Conservation (phyloP, 805 yeast genomes). For the Barnettozyma vustinii region DNA sequence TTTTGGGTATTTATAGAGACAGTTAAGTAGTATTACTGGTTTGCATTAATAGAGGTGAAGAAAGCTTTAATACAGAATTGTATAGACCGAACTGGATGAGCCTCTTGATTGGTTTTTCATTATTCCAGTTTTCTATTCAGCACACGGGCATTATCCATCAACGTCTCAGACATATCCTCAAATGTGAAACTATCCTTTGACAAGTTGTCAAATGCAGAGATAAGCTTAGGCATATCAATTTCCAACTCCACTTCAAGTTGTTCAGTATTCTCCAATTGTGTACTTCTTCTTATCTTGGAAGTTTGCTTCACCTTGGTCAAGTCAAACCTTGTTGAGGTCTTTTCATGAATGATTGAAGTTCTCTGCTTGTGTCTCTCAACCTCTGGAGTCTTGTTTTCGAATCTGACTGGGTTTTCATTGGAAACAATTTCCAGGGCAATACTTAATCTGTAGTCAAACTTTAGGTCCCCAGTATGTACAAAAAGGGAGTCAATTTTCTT, state of each 20-base stretch:
- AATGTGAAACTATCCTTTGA: constrained; percentile 46
- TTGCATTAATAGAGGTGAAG: neutral
- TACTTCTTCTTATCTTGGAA: constrained; percentile 22
- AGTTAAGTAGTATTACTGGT: constrained; percentile 2
- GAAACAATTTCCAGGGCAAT: constrained; percentile 75
- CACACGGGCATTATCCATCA: constrained; percentile 55
- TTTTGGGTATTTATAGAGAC: constrained; percentile 71
- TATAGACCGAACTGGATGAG: neutral
- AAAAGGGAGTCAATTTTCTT: constrained; percentile 67
- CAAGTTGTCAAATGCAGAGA: constrained; percentile 36
- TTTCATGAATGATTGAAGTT: constrained; percentile 63
- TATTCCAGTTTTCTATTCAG: constrained; percentile 20
- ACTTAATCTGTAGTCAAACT: constrained; percentile 73
- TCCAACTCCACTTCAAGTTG: constrained; percentile 46
- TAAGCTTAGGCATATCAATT: constrained; percentile 38
- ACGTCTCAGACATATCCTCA: constrained; percentile 52
- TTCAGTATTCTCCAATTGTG: constrained; percentile 21
- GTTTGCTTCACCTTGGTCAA: constrained; percentile 49
- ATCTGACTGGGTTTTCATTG: constrained; percentile 48
- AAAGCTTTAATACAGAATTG: neutral
- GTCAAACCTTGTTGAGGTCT: constrained; percentile 69
- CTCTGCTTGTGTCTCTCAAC: constrained; percentile 68
- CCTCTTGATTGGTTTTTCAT: neutral
- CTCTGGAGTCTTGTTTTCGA: constrained; percentile 47
- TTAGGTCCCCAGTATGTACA: constrained; percentile 68